Percentiles rank a stretch among this genome's conserved stretches.
phyloP scores from a whole-genome alignment of 164 flowering plant species.

The Amborella trichopoda region DNA sequence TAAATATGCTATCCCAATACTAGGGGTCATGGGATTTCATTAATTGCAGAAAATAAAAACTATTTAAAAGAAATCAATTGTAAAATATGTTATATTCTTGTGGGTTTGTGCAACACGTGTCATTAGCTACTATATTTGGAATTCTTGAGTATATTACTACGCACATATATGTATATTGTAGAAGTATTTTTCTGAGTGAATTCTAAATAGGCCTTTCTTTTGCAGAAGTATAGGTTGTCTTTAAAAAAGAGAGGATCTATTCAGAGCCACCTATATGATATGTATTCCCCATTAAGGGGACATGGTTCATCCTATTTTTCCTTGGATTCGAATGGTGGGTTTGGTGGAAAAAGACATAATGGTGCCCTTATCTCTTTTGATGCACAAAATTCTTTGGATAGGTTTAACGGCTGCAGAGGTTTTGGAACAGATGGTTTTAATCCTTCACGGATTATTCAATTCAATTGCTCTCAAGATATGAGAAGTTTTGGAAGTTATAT shows the following conservation, averaged over 20 bases:
- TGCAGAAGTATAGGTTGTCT: slow-evolving; percentile 17
- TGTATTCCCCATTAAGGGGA: neutral
- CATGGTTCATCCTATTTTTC: too few relatives aligned
- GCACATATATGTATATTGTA: neutral
- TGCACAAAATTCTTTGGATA: slow-evolving; percentile 1
- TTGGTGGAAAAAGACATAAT: slow-evolving; percentile 2
- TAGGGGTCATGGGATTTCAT: too few relatives aligned
- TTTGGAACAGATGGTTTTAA: slow-evolving; percentile 1
- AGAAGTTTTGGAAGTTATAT: too few relatives aligned
- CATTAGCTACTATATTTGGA: too few relatives aligned
- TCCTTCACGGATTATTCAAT: slow-evolving; percentile 1
- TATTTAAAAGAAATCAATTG: neutral
- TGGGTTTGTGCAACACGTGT: neutral
- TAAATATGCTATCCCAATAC: too few relatives aligned
- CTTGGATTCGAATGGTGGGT: too few relatives aligned
- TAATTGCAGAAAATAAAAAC: neutral
- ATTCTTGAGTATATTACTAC: too few relatives aligned
- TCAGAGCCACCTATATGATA: slow-evolving; percentile 2
- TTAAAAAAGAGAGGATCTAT: slow-evolving; percentile 6
- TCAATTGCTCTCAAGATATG: neutral
- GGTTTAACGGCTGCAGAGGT: neutral
- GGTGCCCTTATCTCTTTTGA: neutral
- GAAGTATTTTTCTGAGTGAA: neutral
- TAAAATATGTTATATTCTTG: neutral
- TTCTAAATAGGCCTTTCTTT: neutral